Percentiles rank a stretch among this genome's conserved stretches.
These are phyloP conservation scores for Pestalotiopsis sp. DNA, from an alignment of 2,329 filamentous ascomycete species.

Conservation along the genomic window DNA sequence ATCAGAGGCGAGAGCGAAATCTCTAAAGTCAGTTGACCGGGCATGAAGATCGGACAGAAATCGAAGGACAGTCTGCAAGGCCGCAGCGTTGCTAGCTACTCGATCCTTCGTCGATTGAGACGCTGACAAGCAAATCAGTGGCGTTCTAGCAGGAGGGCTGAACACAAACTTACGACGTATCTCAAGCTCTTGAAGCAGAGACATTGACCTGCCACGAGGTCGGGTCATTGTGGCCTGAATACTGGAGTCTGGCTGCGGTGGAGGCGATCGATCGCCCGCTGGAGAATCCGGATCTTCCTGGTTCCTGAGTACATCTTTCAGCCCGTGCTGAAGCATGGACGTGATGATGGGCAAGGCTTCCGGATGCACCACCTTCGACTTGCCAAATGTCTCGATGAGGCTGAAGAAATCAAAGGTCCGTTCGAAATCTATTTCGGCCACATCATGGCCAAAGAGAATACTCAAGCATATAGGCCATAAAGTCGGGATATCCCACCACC, in stretches of 20 bases:
- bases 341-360: slow-evolving; percentile 81
- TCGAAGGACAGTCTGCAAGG: slow-evolving; percentile 76
- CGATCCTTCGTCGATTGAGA: slow-evolving; percentile 48
- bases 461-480: slow-evolving; percentile 89
- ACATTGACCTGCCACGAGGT: slow-evolving; percentile 65
- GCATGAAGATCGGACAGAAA: slow-evolving; percentile 80
- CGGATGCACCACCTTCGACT: slow-evolving; percentile 69
- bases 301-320: slow-evolving; percentile 70
- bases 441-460: slow-evolving; percentile 83
- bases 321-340: slow-evolving; percentile 83
- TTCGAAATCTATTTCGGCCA: slow-evolving; percentile 73
- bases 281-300: slow-evolving; percentile 64
- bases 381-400: slow-evolving; percentile 74
- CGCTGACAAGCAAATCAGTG: slow-evolving; percentile 33
- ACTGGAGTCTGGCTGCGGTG: slow-evolving; percentile 22
- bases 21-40: slow-evolving; percentile 77
- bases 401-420: slow-evolving; percentile 74
- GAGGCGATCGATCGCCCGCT: slow-evolving; percentile 24
- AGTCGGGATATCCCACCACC: slow-evolving; percentile 85
- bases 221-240: slow-evolving; percentile 30
- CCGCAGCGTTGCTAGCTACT: slow-evolving; percentile 59
- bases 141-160: slow-evolving; percentile 16
- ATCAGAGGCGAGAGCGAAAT: slow-evolving; percentile 78
- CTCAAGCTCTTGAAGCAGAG: slow-evolving; percentile 62
- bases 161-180: slow-evolving; percentile 48